Base-by-base conservation (phyloP, 495 filamentous ascomycete species). In the Penicillium crystallinum region DNA sequence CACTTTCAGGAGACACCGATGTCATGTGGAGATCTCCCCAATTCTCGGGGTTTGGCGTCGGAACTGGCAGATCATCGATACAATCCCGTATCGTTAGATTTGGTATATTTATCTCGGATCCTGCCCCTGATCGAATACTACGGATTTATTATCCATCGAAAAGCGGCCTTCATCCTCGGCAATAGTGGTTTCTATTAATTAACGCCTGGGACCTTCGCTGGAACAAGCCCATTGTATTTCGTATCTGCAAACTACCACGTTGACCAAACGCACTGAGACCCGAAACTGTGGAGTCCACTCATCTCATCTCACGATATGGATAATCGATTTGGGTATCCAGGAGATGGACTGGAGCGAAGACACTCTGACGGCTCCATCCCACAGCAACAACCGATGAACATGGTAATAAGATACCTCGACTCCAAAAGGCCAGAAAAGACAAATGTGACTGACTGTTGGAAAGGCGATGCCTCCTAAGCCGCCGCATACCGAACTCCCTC, bases 311-410 rank as follows among this genome's bases (percentile, higher is more conserved):
- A 41, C 30, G 31, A 17, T 1, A 65, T 65, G 56, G 59, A 59
- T 22, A n/a, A n/a, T 34, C 56, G 38, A 63, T 31, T 40, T 46
- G 62, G 9, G 35, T 46, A 17, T 53, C 42, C 27, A 17, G 49
- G 54, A 7, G 62, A 63, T 5, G 50, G 21, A 1, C 47, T 63
- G 19, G 62, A 63, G n/a, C 54, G 62, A 40, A 54, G 62, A 39
- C 59, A 63, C 33, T 65, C 62, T 6, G 59, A 65, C 19, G 46
- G 52, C 19, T 58, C 52, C 11, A 27, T 63, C 15, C 50, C 52
- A 9, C 59, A 52, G 17, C 41, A 43, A 19, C 19, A 45, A 8
- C 40, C 23, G 3, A 49, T 44, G 11, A 27, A 53, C 39, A 61
- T 60, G 57, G 59, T 63, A 58, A 50, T 44, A 25, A 10, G 18